phyloP scores from a whole-genome alignment of 345 rosid species.

The Eucalyptus lansdowneana region DNA sequence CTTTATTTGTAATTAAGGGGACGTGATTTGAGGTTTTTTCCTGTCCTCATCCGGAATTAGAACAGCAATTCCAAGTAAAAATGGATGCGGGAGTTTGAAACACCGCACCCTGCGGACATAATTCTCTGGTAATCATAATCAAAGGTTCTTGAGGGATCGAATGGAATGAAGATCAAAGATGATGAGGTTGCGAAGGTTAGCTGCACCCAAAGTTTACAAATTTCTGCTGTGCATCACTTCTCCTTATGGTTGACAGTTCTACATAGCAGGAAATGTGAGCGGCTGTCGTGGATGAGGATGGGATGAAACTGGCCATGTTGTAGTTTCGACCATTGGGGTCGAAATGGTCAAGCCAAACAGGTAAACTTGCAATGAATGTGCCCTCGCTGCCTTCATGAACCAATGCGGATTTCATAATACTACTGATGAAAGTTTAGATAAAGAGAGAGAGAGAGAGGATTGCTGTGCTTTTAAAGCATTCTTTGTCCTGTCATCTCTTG shows the following conservation, averaged over 20 bases:
- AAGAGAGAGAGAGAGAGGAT: not conserved
- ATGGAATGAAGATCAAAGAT: not conserved
- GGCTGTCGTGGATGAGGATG: not conserved
- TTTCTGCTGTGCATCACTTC: not conserved
- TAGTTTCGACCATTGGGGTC: not conserved
- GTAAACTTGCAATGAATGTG: not conserved
- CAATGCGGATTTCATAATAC: not conserved
- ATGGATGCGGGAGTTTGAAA: not conserved
- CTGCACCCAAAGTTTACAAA: not conserved
- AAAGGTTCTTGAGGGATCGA: not conserved
- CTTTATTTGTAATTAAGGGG: not conserved
- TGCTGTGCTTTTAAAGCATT: not conserved
- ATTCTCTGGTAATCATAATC: not conserved
- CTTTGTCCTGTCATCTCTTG: not conserved
- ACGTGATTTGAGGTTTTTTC: not conserved
- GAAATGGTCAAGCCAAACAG: not conserved
- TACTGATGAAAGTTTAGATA: not conserved
- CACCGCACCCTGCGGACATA: not conserved
- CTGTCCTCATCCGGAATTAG: not conserved
- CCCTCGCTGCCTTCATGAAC: not conserved
- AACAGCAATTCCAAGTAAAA: not conserved
- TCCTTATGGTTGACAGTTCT: not conserved
- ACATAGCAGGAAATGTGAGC: not conserved
- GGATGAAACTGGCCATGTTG: not conserved
- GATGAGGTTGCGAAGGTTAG: not conserved